These are phyloP conservation scores for Blumeriella jaapii DNA, from an alignment of 2,329 filamentous ascomycete species.

Conservation along the genomic window DNA sequence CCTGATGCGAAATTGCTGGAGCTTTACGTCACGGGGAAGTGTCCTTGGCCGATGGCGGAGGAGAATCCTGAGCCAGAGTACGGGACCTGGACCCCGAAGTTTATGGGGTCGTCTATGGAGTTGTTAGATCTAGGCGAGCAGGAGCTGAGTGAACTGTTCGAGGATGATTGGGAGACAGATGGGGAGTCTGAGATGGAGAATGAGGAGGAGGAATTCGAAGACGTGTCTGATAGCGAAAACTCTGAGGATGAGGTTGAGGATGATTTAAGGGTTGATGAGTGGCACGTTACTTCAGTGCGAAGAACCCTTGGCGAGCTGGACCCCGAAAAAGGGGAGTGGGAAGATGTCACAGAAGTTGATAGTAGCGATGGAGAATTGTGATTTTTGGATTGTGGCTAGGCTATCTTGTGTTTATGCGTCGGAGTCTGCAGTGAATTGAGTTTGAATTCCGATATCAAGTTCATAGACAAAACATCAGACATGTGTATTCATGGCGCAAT, in stretches of 20 bases:
- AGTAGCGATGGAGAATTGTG: not conserved
- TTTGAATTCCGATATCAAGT: not conserved
- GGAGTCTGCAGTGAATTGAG: too few species aligned
- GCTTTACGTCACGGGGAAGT: not conserved
- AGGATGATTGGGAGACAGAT: constrained; percentile 6
- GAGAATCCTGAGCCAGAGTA: not conserved
- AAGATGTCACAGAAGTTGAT: not conserved
- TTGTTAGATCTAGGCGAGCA: constrained; percentile 2
- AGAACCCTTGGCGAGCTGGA: too few species aligned
- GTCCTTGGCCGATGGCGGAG: constrained; percentile 5
- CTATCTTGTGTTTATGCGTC: too few species aligned
- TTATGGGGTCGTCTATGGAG: constrained; percentile 1
- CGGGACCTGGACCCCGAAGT: constrained; percentile 2
- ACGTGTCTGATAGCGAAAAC: not conserved
- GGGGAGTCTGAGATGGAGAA: too few species aligned
- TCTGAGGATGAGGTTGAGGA: not conserved
- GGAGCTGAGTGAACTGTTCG: constrained; percentile 1
- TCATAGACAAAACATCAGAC: too few species aligned
- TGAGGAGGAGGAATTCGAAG: constrained; percentile 1
- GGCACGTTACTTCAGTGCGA: not conserved
- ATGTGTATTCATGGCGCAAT: too few species aligned
- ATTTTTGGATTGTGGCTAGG: not conserved
- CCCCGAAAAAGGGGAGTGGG: not conserved
- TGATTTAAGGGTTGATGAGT: not conserved
- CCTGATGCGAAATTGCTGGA: not conserved